Percentiles rank a stretch among this genome's conserved stretches.
Evolutionary conservation across 371 early-diverging fungal species (phyloP).

Genomic region (Rhizopus arrhizus): DNA sequence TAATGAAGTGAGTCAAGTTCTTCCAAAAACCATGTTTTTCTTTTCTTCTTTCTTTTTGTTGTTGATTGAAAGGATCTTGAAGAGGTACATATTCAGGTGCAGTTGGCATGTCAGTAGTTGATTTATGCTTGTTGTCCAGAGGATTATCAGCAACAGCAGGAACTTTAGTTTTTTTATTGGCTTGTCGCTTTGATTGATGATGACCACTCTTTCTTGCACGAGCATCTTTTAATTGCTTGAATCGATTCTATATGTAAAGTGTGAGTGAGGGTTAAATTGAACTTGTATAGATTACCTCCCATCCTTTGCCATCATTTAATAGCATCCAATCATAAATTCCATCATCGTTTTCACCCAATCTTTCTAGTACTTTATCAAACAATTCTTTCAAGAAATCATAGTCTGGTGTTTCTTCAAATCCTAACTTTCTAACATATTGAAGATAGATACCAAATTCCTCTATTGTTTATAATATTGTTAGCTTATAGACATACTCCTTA

Average conservation of each 20-base stretch:
- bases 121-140: neutral
- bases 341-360: conserved; percentile 78
- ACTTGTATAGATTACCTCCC: conserved; percentile 45
- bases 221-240: conserved; percentile 30
- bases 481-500: neutral
- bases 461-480: conserved; percentile 15
- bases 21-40: conserved; percentile 25
- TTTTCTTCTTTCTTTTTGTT: conserved; percentile 1
- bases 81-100: conserved; percentile 28
- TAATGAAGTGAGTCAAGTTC: conserved; percentile 18
- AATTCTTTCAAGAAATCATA: conserved; percentile 87
- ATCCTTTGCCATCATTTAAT: conserved; percentile 66
- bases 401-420: conserved; percentile 96
- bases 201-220: conserved; percentile 28
- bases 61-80: neutral
- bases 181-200: conserved; percentile 16
- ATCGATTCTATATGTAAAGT: conserved; percentile 20
- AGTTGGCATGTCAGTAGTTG: conserved; percentile 16
- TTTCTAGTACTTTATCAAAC: conserved; percentile 81
- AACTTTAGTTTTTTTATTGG: conserved; percentile 11
- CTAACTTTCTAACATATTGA: conserved; percentile 86
- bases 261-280: neutral
- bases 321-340: conserved; percentile 93
- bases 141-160: conserved; percentile 6
- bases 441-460: conserved; percentile 93